Conservation (phyloP, 345 rosid genomes). For the Sonneratia alba region DNA sequence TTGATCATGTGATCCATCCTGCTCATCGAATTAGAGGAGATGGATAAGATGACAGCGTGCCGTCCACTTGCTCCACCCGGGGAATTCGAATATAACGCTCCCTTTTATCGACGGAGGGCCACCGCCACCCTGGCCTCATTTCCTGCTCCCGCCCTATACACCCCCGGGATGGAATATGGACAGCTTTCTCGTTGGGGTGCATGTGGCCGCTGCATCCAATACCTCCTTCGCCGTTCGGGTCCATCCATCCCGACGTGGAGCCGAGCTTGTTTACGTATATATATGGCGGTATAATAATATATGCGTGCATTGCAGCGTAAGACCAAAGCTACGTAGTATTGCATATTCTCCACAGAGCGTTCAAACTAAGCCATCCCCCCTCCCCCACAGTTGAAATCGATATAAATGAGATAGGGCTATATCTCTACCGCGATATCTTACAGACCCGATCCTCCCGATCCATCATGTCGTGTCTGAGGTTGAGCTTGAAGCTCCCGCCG, state of each 20-base stretch:
- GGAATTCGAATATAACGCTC: not conserved
- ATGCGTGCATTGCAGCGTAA: not conserved
- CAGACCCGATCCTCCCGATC: not conserved
- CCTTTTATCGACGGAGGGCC: not conserved
- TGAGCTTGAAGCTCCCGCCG: constrained; percentile 37
- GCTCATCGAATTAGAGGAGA: too few species aligned
- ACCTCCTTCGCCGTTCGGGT: too few species aligned
- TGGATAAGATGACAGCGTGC: not conserved
- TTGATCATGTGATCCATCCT: too few species aligned
- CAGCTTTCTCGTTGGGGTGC: too few species aligned
- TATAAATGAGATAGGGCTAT: not conserved
- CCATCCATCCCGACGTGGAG: too few species aligned
- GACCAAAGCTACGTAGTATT: not conserved
- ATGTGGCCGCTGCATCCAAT: too few species aligned
- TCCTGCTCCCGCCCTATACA: too few species aligned
- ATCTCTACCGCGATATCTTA: not conserved
- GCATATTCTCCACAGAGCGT: not conserved
- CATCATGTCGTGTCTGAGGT: constrained; percentile 49
- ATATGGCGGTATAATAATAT: not conserved
- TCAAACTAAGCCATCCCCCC: not conserved
- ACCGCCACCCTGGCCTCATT: not conserved
- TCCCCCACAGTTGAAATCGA: not conserved
- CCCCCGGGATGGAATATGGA: too few species aligned
- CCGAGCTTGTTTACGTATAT: too few species aligned
- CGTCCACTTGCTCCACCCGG: not conserved